Evolutionary conservation across 2,329 filamentous ascomycete genomes (phyloP).

Genomic region (Xylariaceae sp.): DNA sequence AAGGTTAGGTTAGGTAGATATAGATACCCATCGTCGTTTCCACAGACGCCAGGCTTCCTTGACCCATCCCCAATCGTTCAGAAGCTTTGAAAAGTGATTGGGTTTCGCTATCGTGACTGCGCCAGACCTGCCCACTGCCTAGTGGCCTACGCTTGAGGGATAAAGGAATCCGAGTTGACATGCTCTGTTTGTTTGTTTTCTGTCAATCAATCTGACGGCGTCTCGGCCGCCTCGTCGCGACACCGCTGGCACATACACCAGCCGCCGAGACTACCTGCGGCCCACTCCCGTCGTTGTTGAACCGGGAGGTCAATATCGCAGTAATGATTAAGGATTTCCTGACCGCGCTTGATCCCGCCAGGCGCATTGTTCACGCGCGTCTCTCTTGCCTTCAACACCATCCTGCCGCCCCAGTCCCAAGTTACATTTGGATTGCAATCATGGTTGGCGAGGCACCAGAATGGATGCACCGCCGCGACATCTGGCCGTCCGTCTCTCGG

Average conservation of each 20-base stretch:
- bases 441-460: constrained; percentile 96
- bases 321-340: constrained; percentile 91
- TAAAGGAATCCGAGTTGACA: background rate
- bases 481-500: constrained; percentile 76
- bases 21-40: background rate
- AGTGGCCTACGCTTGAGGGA: constrained; percentile 3
- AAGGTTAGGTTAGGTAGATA: too few relatives aligned
- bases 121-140: constrained; percentile 16
- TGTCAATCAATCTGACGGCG: constrained; percentile 1
- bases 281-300: constrained; percentile 80
- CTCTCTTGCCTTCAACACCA: constrained; percentile 62
- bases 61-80: too few relatives aligned
- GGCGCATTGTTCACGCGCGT: constrained; percentile 44
- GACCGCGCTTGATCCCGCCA: constrained; percentile 65
- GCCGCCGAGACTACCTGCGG: constrained; percentile 78
- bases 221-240: constrained; percentile 57
- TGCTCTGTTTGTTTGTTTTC: constrained; percentile 13
- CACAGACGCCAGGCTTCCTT: background rate
- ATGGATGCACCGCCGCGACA: constrained; percentile 85
- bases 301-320: constrained; percentile 79
- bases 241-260: constrained; percentile 84
- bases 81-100: too few relatives aligned
- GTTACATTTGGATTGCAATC: constrained; percentile 91
- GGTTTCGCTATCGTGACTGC: constrained; percentile 26
- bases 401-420: constrained; percentile 86